A percentile compares a stretch with the other conserved stretches of the same genome.
phyloP scores from a whole-genome alignment of 1,139 yeast species.

The Suhomyces maxii region DNA sequence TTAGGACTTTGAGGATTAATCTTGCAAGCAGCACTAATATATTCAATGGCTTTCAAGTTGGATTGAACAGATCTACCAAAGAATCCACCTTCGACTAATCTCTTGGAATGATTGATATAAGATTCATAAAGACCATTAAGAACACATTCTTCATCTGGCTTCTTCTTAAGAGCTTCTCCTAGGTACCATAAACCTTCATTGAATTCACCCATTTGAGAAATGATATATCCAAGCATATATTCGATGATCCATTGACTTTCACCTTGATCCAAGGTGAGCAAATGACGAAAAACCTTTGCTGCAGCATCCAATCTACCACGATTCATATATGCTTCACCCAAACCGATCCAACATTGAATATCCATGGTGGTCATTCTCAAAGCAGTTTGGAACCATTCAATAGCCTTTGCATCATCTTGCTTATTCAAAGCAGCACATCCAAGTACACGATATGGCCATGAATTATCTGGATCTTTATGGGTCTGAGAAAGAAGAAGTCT shows the following conservation, averaged over 20 bases:
- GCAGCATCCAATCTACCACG: conserved; percentile 91
- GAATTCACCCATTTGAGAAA: conserved; percentile 43
- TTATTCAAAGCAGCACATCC: conserved; percentile 77
- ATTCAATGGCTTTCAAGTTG: conserved; percentile 47
- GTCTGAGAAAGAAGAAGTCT: conserved; percentile 45
- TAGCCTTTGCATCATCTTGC: conserved; percentile 76
- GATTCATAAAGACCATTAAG: conserved; percentile 59
- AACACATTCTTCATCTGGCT: conserved; percentile 58
- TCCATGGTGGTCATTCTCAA: conserved; percentile 68
- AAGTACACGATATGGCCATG: conserved; percentile 88
- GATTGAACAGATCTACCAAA: conserved; percentile 55
- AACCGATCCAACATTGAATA: conserved; percentile 83
- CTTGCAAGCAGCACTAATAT: conserved; percentile 43
- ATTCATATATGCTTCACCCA: conserved; percentile 87
- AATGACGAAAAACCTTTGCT: conserved; percentile 72
- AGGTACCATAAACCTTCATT: conserved; percentile 35
- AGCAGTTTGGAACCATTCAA: conserved; percentile 86
- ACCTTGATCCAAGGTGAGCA: conserved; percentile 45
- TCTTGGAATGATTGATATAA: conserved; percentile 52
- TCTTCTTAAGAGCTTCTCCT: conserved; percentile 38
- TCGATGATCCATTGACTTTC: conserved; percentile 52
- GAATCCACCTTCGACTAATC: conserved; percentile 60
- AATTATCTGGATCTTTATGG: conserved; percentile 30
- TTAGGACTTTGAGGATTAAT: conserved; percentile 42
- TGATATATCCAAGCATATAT: conserved; percentile 67